Percentiles rank a stretch among this genome's conserved stretches.
Evolutionary conservation across 163 green algal genomes (phyloP).

Genomic region (Trebouxia gelatinosa): DNA sequence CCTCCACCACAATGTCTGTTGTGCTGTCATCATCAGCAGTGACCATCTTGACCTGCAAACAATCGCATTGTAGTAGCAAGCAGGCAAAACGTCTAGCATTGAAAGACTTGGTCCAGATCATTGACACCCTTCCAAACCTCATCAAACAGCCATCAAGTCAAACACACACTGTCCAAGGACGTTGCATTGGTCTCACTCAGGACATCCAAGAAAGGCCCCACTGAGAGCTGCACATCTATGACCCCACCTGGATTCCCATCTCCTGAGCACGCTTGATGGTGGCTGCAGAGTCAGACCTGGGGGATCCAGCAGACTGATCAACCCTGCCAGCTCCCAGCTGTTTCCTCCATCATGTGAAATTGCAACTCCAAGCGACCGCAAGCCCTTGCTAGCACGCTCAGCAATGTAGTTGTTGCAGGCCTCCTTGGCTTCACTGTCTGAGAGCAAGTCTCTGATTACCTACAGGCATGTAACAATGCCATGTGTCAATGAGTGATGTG

Average conservation of each 20-base stretch:
- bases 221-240: not conserved
- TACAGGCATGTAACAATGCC: too few relatives aligned
- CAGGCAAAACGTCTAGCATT: too few relatives aligned
- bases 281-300: slow-evolving; percentile 54
- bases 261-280: slow-evolving; percentile 60
- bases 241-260: slow-evolving; percentile 51
- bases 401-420: slow-evolving; percentile 37
- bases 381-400: slow-evolving; percentile 34
- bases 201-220: too few relatives aligned
- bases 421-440: not conserved
- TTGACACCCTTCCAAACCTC: too few relatives aligned
- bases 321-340: slow-evolving; percentile 56
- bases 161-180: too few relatives aligned
- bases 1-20: slow-evolving; percentile 92
- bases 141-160: too few relatives aligned
- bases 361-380: slow-evolving; percentile 39
- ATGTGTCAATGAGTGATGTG: too few relatives aligned
- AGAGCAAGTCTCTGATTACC: slow-evolving; percentile 40
- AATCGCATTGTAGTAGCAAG: too few relatives aligned
- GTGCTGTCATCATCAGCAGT: slow-evolving; percentile 85
- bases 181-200: too few relatives aligned
- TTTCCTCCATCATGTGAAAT: slow-evolving; percentile 31
- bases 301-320: slow-evolving; percentile 70
- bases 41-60: slow-evolving; percentile 93
- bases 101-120: too few relatives aligned